Conservation (phyloP, 108 stramenopile genomes). For the Skeletonema costatum region DNA sequence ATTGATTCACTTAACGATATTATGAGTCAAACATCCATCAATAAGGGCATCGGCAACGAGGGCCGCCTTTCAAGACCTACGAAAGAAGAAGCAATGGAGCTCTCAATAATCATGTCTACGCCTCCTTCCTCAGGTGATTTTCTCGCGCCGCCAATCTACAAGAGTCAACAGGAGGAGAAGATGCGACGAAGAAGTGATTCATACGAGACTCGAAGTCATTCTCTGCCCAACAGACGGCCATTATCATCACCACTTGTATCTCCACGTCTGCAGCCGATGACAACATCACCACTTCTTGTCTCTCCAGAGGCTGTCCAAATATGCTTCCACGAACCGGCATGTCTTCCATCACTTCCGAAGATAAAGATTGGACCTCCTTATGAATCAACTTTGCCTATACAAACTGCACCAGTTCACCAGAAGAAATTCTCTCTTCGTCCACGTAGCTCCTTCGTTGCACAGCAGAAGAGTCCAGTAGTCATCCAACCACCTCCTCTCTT, state of each 20-base stretch:
- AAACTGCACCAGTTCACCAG: not conserved
- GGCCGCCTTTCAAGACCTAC: slow-evolving; percentile 14
- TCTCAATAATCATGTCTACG: slow-evolving; percentile 29
- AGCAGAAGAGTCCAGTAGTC: not conserved
- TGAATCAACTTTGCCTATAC: slow-evolving; percentile 12
- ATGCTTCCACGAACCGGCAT: not conserved
- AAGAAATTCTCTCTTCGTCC: not conserved
- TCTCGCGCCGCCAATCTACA: not conserved
- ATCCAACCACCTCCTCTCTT: not conserved
- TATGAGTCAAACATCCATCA: not conserved
- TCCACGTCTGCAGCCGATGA: not conserved
- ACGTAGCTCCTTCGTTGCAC: not conserved
- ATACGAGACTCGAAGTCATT: not conserved
- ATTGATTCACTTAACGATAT: not conserved
- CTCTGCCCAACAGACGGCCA: not conserved
- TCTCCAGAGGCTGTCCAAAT: not conserved
- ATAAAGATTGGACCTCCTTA: slow-evolving; percentile 23
- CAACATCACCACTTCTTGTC: not conserved
- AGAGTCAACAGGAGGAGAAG: not conserved
- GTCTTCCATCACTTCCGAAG: slow-evolving; percentile 2
- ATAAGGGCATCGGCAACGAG: not conserved
- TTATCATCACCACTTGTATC: not conserved
- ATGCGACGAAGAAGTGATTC: not conserved
- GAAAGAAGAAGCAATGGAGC: slow-evolving; percentile 18
- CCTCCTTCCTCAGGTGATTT: slow-evolving; percentile 7